A percentile compares a stretch with the other conserved stretches of the same genome.
phyloP scores from a whole-genome alignment of 2,329 filamentous ascomycete species.

The Talaromyces sp. region DNA sequence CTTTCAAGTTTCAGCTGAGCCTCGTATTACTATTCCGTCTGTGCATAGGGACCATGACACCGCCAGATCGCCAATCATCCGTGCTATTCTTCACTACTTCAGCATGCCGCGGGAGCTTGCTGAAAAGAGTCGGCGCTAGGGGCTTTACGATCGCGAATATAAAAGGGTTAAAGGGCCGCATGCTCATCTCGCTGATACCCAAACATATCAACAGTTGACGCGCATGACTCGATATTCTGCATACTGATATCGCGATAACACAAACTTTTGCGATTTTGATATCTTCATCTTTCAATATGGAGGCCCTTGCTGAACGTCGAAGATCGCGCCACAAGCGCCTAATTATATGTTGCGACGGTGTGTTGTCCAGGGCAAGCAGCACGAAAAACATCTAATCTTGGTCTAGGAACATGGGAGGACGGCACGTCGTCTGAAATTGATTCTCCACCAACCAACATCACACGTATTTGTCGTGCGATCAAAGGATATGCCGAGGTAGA shows the following conservation, averaged over 20 bases:
- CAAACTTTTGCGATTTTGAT: not conserved
- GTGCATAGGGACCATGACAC: not conserved
- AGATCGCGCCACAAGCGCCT: slow-evolving; percentile 20
- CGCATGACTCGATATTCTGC: not conserved
- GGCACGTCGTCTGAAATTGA: slow-evolving; percentile 19
- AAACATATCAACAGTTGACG: not conserved
- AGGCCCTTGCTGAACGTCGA: not conserved
- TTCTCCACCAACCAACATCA: slow-evolving; percentile 34
- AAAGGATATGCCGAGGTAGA: slow-evolving; percentile 22
- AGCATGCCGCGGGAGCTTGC: not conserved
- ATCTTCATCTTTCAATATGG: not conserved
- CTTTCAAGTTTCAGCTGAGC: not conserved
- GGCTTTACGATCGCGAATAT: not conserved
- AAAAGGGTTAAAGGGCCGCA: not conserved
- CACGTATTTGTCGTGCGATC: slow-evolving; percentile 30
- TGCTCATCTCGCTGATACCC: not conserved
- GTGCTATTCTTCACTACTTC: not conserved
- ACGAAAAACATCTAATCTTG: not conserved
- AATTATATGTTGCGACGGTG: slow-evolving; percentile 31
- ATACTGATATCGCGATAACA: not conserved
- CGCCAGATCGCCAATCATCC: not conserved
- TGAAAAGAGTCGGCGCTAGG: not conserved
- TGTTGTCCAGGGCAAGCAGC: not conserved
- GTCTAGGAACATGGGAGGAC: slow-evolving; percentile 27
- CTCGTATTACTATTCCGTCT: not conserved